Conservation (phyloP, 2,329 filamentous ascomycete genomes). For the Fusarium annulatum region DNA sequence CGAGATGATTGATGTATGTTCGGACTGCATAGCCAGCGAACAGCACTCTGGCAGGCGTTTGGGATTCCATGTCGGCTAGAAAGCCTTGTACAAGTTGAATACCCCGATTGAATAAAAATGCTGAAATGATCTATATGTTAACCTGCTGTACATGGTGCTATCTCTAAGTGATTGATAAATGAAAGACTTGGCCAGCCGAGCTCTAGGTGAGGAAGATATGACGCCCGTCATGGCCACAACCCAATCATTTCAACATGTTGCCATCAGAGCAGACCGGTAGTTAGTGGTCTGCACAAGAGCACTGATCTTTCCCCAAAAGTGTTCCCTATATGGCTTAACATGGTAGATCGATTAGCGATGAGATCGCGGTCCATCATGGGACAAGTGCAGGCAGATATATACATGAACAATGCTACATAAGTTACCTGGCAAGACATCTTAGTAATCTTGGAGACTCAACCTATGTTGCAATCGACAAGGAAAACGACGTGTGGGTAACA, state of each 20-base stretch:
- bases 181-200: background rate
- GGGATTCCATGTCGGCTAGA: constrained; percentile 27
- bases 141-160: background rate
- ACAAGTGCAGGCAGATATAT: constrained; percentile 12
- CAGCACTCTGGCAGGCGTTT: constrained; percentile 38
- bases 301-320: background rate
- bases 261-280: background rate
- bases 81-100: constrained; percentile 36
- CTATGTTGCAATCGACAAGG: background rate
- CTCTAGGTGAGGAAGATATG: background rate
- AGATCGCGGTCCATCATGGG: constrained; percentile 15
- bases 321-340: background rate
- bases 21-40: constrained; percentile 33
- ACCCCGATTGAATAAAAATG: constrained; percentile 28
- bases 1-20: constrained; percentile 27
- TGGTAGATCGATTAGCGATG: constrained; percentile 1
- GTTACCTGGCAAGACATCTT: background rate
- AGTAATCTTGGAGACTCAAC: background rate
- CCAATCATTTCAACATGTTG: too few relatives aligned
- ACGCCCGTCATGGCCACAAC: background rate
- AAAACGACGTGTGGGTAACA: background rate
- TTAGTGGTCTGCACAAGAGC: background rate
- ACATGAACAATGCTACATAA: constrained; percentile 1
- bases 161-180: background rate
- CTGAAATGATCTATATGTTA: background rate